Evolutionary conservation across 164 flowering plant species (phyloP), one percentile per base, ranked within the genome.

Genomic region (Litsea cubeba): DNA sequence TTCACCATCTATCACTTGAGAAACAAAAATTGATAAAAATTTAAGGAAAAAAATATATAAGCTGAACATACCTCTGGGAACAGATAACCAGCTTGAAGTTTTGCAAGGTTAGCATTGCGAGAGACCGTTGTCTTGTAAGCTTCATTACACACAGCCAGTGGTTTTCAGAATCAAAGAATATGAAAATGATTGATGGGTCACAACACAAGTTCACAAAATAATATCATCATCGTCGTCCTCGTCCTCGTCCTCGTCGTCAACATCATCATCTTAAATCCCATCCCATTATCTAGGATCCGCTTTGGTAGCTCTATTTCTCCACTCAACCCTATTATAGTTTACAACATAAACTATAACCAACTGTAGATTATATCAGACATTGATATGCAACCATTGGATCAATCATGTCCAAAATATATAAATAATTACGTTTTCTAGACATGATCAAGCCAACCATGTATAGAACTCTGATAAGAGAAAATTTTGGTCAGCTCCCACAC

Each of bases 71-170:
- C 98, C 98, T 94, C 97, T 20, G 98, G 98, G 76, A 94, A 92
- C 49, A 94, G 83, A 82, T 94, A 94, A 62, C 98, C 98, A 69
- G 98, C 97, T 84, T 94, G 97, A 76, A 94, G 97, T 76, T 94
- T 94, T 60, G 81, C 87, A 82, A 94, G 82, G 79, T 94, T 91
- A 71, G 77, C 91, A 87, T 92, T 94, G 71, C 98, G 97, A 60
- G 94, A 82, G 50, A 94, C 98, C 80, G 82, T 86, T 18, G 94
- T 94, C 75, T 72, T 91, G 87, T 83, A 88, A 63, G 81, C 98
- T 94, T 81, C 79, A 84, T 30, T 69, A 72, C 30, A 72, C 51
- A 22, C 3, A 40, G 14, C 30, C 64, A 10, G 50, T 24, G 28
- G 23, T 22, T 14, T 51, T 46, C 49, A 77, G 14, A 6, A 26